Percentiles rank a stretch among this genome's conserved stretches.
phyloP scores from a whole-genome alignment of 129 eudicot genomes.

The Gnaphalium uliginosum region DNA sequence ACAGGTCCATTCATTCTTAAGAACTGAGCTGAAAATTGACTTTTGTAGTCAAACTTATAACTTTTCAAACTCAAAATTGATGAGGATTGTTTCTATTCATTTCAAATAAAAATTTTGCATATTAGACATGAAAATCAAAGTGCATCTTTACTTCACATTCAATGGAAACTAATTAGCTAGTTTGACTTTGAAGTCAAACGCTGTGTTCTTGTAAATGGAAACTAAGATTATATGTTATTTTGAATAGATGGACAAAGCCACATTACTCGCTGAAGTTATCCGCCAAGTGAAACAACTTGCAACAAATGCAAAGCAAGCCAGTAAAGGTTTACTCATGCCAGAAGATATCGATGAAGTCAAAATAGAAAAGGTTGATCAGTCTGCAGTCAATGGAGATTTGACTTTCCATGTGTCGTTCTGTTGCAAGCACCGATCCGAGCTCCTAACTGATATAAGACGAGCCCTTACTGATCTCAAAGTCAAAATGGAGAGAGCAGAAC shows the following conservation, averaged over 20 bases:
- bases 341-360: constrained; percentile 63
- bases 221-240: constrained; percentile 12
- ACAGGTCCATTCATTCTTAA: not conserved
- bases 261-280: constrained; percentile 78
- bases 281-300: constrained; percentile 63
- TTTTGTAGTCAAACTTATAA: constrained; percentile 12
- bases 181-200: constrained; percentile 21
- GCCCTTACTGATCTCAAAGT: constrained; percentile 52
- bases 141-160: not conserved
- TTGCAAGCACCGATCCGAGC: constrained; percentile 57
- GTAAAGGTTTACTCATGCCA: constrained; percentile 63
- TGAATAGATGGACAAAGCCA: constrained; percentile 87
- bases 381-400: constrained; percentile 29
- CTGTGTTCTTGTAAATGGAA: not conserved
- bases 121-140: not conserved
- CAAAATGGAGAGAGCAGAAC: constrained; percentile 46
- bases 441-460: constrained; percentile 52
- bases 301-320: constrained; percentile 60
- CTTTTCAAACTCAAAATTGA: not conserved
- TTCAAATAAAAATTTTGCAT: not conserved
- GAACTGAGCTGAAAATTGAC: constrained; percentile 14
- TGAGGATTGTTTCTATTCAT: not conserved
- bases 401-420: constrained; percentile 56
- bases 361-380: constrained; percentile 41
- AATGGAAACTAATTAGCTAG: not conserved